A percentile compares a stretch with the other conserved stretches of the same genome.
Evolutionary conservation across 805 yeast genomes (phyloP).

Genomic region (Candida jianshihensis): DNA sequence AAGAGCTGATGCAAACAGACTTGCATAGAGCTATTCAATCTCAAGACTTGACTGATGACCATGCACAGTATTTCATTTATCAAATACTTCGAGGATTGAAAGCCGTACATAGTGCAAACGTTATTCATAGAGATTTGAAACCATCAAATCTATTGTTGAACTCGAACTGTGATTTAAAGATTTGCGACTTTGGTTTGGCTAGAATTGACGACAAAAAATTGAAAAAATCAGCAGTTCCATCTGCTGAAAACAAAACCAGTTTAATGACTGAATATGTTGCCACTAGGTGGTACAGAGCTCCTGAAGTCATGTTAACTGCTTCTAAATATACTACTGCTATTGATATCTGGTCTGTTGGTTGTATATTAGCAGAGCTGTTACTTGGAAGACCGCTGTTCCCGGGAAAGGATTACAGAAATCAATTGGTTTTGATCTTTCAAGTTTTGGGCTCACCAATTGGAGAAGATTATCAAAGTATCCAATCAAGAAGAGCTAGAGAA

Average conservation of each 20-base stretch:
- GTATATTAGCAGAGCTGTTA: conserved; percentile 87
- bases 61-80: conserved; percentile 87
- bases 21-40: conserved; percentile 74
- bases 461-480: conserved; percentile 69
- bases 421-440: conserved; percentile 76
- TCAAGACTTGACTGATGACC: conserved; percentile 84
- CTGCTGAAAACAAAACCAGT: conserved; percentile 57
- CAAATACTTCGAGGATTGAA: conserved; percentile 88
- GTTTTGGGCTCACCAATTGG: conserved; percentile 82
- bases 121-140: conserved; percentile 86
- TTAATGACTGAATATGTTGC: conserved; percentile 97
- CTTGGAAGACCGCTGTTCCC: conserved; percentile 86
- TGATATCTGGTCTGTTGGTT: conserved; percentile 96
- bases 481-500: conserved; percentile 80
- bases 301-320: conserved; percentile 93
- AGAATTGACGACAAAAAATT: conserved; percentile 27
- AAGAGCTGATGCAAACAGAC: conserved; percentile 86
- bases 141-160: conserved; percentile 83
- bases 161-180: conserved; percentile 87
- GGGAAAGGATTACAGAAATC: conserved; percentile 91
- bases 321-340: conserved; percentile 92
- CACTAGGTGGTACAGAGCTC: conserved; percentile 96
- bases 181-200: conserved; percentile 94
- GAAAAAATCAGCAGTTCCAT: conserved; percentile 35
- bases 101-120: conserved; percentile 89